Conservation (phyloP, 1,139 yeast genomes). For the Geotrichum bryndzae region DNA sequence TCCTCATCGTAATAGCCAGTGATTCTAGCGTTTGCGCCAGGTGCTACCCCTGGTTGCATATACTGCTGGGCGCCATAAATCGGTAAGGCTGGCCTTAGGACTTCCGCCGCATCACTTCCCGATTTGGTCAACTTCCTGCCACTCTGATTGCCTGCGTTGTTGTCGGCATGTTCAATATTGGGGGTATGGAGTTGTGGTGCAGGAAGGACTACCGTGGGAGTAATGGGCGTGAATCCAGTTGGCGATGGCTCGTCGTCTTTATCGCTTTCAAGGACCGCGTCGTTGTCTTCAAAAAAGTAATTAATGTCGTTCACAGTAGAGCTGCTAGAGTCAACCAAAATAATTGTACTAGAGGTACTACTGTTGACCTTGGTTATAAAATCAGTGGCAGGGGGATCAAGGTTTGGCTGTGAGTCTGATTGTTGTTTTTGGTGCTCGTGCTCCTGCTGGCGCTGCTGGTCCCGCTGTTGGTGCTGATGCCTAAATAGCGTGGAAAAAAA, state of each 20-base stretch:
- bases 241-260: neutral
- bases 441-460: neutral
- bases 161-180: neutral
- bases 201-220: neutral
- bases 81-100: slow-evolving; percentile 2
- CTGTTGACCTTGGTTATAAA: neutral
- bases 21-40: neutral
- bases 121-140: slow-evolving; percentile 3
- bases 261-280: neutral
- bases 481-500: neutral
- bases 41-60: neutral
- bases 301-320: neutral
- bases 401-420: neutral
- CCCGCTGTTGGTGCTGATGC: neutral
- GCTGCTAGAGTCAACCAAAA: neutral
- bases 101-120: neutral
- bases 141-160: neutral
- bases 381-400: neutral
- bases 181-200: neutral
- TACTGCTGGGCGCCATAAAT: neutral
- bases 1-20: neutral
- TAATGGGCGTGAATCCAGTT: neutral
- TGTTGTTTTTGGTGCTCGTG: neutral
- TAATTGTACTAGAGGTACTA: neutral
- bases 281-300: neutral